Percentiles rank a stretch among this genome's conserved stretches.
Evolutionary conservation across 1,139 yeast species (phyloP).

Genomic region (Sugiyamaella xylanicola): DNA sequence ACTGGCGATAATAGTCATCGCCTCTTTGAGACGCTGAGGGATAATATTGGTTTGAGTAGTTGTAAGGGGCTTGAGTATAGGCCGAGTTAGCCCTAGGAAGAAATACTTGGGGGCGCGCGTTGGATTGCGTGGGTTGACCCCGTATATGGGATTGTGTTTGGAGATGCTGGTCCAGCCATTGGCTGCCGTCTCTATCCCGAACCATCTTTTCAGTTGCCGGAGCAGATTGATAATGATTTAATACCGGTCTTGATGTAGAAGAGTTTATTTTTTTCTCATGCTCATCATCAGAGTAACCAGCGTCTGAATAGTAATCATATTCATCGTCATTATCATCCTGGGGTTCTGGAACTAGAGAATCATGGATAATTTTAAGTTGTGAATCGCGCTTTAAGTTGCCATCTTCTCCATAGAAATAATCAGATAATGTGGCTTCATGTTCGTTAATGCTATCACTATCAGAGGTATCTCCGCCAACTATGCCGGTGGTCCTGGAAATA

Average conservation of each 20-base stretch:
- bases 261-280: background rate
- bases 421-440: conserved; percentile 15
- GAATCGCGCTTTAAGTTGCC: conserved; percentile 32
- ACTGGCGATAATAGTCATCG: conserved; percentile 8
- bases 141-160: conserved; percentile 3
- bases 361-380: conserved; percentile 33
- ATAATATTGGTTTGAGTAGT: conserved; percentile 6
- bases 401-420: conserved; percentile 28
- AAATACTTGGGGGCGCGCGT: conserved; percentile 16
- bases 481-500: conserved; percentile 31
- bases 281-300: conserved; percentile 18
- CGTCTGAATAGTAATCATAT: conserved; percentile 7
- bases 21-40: background rate
- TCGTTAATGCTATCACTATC: conserved; percentile 28
- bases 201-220: conserved; percentile 7
- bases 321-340: conserved; percentile 18
- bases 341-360: conserved; percentile 28
- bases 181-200: background rate
- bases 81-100: conserved; percentile 6
- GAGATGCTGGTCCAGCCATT: conserved; percentile 3
- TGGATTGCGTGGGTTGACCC: background rate
- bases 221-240: conserved; percentile 4
- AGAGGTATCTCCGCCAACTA: conserved; percentile 27
- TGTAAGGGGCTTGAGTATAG: conserved; percentile 15
- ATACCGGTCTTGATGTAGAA: background rate